Percentiles rank a stretch among this genome's conserved stretches.
Evolutionary conservation across 83 land plant species (phyloP).

Genomic region (Thuja plicata): DNA sequence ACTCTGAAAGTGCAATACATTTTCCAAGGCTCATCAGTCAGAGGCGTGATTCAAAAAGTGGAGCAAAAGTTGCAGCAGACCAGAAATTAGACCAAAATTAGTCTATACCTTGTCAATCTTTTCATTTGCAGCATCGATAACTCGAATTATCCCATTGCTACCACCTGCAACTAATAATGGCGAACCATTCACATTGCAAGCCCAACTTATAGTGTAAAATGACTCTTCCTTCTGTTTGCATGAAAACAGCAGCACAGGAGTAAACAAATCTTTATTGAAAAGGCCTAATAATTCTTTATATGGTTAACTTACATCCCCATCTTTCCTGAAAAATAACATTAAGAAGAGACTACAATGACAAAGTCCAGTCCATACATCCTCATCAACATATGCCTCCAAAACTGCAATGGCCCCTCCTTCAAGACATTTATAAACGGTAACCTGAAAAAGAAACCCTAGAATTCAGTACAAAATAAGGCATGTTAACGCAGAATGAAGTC

Average conservation of each 20-base stretch:
- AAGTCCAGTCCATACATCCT: constrained; percentile 66
- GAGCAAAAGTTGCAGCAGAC: background rate
- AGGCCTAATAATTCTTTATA: background rate
- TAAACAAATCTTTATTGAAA: constrained; percentile 7
- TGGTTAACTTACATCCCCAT: background rate
- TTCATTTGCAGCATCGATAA: constrained; percentile 75
- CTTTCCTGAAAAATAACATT: background rate
- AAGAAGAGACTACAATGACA: background rate
- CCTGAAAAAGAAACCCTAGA: constrained; percentile 40
- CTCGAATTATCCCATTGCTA: constrained; percentile 87
- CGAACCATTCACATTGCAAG: constrained; percentile 66
- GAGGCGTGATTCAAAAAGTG: background rate
- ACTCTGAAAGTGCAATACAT: constrained; percentile 48
- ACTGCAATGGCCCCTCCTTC: constrained; percentile 87
- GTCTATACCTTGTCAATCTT: constrained; percentile 67
- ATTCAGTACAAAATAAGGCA: background rate
- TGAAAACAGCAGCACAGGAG: constrained; percentile 8
- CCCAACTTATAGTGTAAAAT: constrained; percentile 97
- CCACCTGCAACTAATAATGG: constrained; percentile 86
- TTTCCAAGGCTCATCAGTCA: background rate
- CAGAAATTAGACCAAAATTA: background rate
- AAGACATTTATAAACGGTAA: constrained; percentile 88
- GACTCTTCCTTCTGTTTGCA: constrained; percentile 81
- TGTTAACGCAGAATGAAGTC: background rate
- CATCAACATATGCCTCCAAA: constrained; percentile 85